Evolutionary conservation across 2,329 filamentous ascomycete genomes (phyloP).

Genomic region (Penicillium sp.): DNA sequence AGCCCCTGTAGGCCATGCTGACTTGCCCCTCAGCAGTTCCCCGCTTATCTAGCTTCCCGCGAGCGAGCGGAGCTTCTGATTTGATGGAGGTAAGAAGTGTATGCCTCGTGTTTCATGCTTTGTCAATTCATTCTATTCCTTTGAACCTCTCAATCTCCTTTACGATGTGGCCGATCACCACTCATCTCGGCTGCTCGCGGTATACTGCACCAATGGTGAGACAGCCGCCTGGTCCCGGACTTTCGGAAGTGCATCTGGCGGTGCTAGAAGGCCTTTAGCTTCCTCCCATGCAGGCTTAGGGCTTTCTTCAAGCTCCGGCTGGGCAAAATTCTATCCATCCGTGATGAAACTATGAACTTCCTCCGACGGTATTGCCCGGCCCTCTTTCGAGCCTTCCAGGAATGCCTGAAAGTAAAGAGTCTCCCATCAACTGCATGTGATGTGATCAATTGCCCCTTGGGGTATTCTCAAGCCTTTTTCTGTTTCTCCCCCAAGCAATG

Average conservation of each 20-base stretch:
- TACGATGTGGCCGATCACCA: not conserved
- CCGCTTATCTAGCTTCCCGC: not conserved
- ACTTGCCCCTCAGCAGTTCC: slow-evolving; percentile 3
- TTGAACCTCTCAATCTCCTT: not conserved
- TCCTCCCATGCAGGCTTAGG: slow-evolving; percentile 3
- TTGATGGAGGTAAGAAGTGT: slow-evolving; percentile 7
- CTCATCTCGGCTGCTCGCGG: not conserved
- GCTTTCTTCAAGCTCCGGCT: not conserved
- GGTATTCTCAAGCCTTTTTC: not conserved
- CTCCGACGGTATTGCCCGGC: slow-evolving; percentile 2
- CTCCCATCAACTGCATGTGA: slow-evolving; percentile 9
- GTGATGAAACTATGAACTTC: not conserved
- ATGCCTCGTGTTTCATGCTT: not conserved
- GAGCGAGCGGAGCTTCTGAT: not conserved
- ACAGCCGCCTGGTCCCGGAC: slow-evolving; percentile 16
- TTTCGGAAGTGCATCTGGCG: slow-evolving; percentile 1
- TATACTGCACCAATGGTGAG: slow-evolving; percentile 17
- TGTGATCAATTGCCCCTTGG: not conserved
- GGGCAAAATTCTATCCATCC: not conserved
- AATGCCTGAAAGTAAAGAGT: not conserved
- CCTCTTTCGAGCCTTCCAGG: not conserved
- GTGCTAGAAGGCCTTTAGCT: slow-evolving; percentile 1
- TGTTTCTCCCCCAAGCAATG: not conserved
- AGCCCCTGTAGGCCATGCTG: not conserved
- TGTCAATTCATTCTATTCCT: not conserved